phyloP scores from a whole-genome alignment of 2,329 filamentous ascomycete species.

The Simplicillium aogashimaense region DNA sequence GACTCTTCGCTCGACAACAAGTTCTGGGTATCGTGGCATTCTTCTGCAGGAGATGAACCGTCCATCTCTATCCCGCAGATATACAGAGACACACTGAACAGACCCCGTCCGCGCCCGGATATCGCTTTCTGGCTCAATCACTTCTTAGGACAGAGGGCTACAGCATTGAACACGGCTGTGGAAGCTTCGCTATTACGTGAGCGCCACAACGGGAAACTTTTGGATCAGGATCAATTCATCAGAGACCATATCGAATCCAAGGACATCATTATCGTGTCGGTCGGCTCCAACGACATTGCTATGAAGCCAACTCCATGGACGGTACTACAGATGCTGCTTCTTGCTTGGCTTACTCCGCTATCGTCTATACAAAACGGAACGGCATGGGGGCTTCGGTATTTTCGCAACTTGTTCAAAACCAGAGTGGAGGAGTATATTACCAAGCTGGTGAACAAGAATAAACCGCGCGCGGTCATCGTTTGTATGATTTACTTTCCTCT shows the following conservation, averaged over 20 bases:
- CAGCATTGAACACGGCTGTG: slow-evolving; percentile 2
- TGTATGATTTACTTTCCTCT: slow-evolving; percentile 5
- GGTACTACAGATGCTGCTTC: slow-evolving; percentile 2
- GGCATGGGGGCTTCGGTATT: slow-evolving; percentile 3
- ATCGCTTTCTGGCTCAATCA: slow-evolving; percentile 5
- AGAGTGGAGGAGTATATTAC: neutral
- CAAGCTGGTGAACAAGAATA: neutral
- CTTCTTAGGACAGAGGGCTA: slow-evolving; percentile 1
- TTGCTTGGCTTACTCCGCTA: slow-evolving; percentile 4
- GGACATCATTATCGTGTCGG: slow-evolving; percentile 3
- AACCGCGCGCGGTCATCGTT: slow-evolving; percentile 2
- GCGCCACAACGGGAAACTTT: neutral
- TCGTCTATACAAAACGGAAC: slow-evolving; percentile 2
- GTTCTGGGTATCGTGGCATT: slow-evolving; percentile 1
- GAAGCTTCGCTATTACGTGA: slow-evolving; percentile 4
- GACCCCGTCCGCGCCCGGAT: neutral
- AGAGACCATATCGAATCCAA: neutral
- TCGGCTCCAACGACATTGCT: slow-evolving; percentile 4
- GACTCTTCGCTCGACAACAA: slow-evolving; percentile 5
- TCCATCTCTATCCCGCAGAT: neutral
- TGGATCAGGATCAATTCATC: slow-evolving; percentile 3
- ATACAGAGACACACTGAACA: neutral
- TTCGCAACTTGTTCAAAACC: slow-evolving; percentile 1
- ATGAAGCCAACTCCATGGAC: slow-evolving; percentile 1
- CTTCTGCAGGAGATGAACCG: neutral